Conservation (phyloP, 257 asterid species). For the Plectranthus barbatus region DNA sequence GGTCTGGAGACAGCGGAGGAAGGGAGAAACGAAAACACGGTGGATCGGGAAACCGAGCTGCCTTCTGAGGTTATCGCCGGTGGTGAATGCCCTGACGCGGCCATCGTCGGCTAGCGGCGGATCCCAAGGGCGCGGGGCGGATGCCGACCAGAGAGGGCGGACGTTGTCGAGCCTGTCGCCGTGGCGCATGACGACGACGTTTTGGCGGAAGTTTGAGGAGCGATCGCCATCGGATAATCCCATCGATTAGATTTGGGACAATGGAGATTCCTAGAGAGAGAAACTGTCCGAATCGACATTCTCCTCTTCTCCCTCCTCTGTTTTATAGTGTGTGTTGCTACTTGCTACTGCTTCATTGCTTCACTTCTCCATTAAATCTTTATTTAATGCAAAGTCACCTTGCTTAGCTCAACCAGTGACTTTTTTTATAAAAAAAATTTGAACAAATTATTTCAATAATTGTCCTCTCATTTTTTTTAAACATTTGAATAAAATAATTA, state of each 20-base stretch:
- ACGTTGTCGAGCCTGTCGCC: constrained; percentile 81
- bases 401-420: too few species aligned
- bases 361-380: too few species aligned
- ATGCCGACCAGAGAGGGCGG: constrained; percentile 57
- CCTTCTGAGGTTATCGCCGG: constrained; percentile 49
- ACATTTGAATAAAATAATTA: too few species aligned
- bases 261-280: not conserved
- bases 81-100: constrained; percentile 53
- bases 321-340: too few species aligned
- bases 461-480: too few species aligned
- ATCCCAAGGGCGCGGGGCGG: too few species aligned
- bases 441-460: too few species aligned
- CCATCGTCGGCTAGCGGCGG: constrained; percentile 83
- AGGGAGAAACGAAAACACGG: constrained; percentile 77
- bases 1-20: constrained; percentile 82
- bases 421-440: too few species aligned
- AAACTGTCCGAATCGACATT: too few species aligned
- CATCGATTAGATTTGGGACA: constrained; percentile 19
- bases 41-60: constrained; percentile 54
- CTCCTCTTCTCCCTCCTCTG: too few species aligned
- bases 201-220: constrained; percentile 27
- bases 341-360: too few species aligned
- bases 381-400: too few species aligned
- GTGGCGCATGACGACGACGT: constrained; percentile 88
- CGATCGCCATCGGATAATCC: constrained; percentile 16